These are phyloP conservation scores for Ettlia oleoabundans DNA, from an alignment of 139 green algal species.

Conservation along the genomic window DNA sequence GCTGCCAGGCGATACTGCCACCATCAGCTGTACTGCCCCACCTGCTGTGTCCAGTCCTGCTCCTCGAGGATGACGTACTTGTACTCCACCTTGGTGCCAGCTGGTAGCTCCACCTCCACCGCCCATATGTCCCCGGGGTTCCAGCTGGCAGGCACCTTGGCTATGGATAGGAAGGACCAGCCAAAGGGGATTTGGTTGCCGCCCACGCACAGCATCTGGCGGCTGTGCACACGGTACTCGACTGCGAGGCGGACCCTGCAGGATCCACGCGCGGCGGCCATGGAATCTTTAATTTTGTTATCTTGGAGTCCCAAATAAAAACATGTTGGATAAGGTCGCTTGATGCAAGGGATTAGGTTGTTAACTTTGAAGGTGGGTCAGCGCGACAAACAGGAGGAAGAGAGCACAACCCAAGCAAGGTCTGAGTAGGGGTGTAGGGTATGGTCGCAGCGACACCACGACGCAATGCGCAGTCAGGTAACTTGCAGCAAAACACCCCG, in stretches of 20 bases:
- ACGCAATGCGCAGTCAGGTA: no score
- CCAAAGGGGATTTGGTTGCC: constrained; percentile 82
- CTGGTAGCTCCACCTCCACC: constrained; percentile 84
- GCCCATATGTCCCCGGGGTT: constrained; percentile 77
- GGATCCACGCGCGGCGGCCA: no score
- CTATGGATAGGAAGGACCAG: constrained; percentile 94
- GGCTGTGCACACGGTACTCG: constrained; percentile 84
- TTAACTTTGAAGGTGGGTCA: background rate
- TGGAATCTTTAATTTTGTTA: no score
- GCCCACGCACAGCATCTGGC: constrained; percentile 93
- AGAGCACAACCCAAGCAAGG: background rate
- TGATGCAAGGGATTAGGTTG: no score
- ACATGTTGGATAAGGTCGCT: no score
- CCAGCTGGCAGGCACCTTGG: constrained; percentile 92
- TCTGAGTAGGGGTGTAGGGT: no score
- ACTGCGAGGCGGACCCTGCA: constrained; percentile 74
- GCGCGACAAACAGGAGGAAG: background rate
- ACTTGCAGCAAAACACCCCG: no score
- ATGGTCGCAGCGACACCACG: no score
- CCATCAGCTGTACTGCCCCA: constrained; percentile 17
- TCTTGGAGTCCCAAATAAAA: no score
- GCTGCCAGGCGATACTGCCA: no score
- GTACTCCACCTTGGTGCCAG: constrained; percentile 86
- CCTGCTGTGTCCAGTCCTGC: constrained; percentile 89
- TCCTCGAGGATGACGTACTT: constrained; percentile 89